These are phyloP conservation scores for Heterobasidion irregulare DNA, from an alignment of 1,284 basidiomycete genomes.

Conservation along the genomic window DNA sequence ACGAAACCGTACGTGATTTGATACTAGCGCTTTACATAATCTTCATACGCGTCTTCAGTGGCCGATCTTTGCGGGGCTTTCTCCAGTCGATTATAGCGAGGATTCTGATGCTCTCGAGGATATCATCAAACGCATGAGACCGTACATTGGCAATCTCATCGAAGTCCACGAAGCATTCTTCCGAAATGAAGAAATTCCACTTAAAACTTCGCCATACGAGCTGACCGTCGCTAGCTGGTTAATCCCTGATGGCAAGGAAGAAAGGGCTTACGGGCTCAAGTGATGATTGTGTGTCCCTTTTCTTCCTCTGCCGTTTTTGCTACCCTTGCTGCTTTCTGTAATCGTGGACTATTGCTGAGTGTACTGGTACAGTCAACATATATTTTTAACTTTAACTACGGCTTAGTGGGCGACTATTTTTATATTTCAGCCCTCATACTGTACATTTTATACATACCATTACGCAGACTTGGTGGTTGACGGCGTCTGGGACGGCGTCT, in stretches of 20 bases:
- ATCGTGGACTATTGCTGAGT: neutral
- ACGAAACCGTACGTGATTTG: slow-evolving; percentile 5
- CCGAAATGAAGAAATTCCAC: neutral
- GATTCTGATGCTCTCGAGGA: slow-evolving; percentile 27
- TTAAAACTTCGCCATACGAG: neutral
- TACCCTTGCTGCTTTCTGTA: neutral
- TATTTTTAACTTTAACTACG: neutral
- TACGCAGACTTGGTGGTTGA: too few species aligned
- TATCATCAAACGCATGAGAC: slow-evolving; percentile 30
- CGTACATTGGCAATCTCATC: slow-evolving; percentile 34
- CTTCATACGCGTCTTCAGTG: slow-evolving; percentile 23
- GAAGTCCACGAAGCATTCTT: slow-evolving; percentile 7
- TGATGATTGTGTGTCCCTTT: neutral
- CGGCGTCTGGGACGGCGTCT: too few species aligned
- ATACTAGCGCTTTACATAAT: neutral
- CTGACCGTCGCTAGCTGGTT: slow-evolving; percentile 1
- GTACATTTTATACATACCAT: too few species aligned
- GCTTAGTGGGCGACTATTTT: too few species aligned
- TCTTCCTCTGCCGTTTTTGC: too few species aligned
- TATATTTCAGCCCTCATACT: too few species aligned
- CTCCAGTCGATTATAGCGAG: slow-evolving; percentile 30
- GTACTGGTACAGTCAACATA: neutral
- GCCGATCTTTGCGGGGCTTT: slow-evolving; percentile 31
- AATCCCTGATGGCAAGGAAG: neutral
- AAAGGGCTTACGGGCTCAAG: neutral